phyloP scores from a whole-genome alignment of 1,284 basidiomycete genomes.

The Cutaneotrichosporon cyanovorans region DNA sequence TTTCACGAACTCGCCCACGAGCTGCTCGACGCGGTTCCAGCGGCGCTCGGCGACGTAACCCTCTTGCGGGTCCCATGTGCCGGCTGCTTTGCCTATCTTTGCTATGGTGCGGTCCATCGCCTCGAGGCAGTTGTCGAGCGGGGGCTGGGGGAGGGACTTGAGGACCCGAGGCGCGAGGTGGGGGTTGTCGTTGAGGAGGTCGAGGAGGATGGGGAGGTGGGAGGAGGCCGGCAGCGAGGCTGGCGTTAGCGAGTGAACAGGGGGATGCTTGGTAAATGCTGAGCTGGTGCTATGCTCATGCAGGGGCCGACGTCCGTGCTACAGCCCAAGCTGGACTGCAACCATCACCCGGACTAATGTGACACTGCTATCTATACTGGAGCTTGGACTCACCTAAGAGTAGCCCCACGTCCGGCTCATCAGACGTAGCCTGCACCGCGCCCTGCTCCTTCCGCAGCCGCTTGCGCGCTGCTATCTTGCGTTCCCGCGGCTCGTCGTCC shows the following conservation, averaged over 20 bases:
- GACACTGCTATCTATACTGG: no score
- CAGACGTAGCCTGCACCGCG: neutral
- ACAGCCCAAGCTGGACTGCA: no score
- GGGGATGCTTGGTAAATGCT: no score
- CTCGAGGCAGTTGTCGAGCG: slow-evolving; percentile 29
- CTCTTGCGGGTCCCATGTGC: slow-evolving; percentile 16
- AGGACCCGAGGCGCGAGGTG: slow-evolving; percentile 25
- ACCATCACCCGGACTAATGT: no score
- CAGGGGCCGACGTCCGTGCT: no score
- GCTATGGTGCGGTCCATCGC: slow-evolving; percentile 25
- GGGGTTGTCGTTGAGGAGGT: slow-evolving; percentile 32
- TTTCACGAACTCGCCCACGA: slow-evolving; percentile 23
- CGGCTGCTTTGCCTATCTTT: slow-evolving; percentile 18
- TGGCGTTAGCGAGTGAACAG: slow-evolving; percentile 4
- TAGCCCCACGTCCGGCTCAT: slow-evolving; percentile 34
- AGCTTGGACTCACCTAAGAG: slow-evolving; percentile 32
- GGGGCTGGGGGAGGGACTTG: slow-evolving; percentile 30
- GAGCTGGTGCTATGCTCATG: no score
- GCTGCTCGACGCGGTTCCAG: slow-evolving; percentile 29
- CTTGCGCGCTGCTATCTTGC: slow-evolving; percentile 23
- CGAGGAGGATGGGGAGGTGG: slow-evolving; percentile 37
- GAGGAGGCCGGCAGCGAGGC: slow-evolving; percentile 35
- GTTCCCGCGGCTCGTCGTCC: slow-evolving; percentile 8
- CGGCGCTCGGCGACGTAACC: slow-evolving; percentile 18
- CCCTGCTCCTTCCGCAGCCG: slow-evolving; percentile 20